These are phyloP conservation scores for Stephania cephalantha DNA, from an alignment of 164 flowering plant species.

Conservation along the genomic window DNA sequence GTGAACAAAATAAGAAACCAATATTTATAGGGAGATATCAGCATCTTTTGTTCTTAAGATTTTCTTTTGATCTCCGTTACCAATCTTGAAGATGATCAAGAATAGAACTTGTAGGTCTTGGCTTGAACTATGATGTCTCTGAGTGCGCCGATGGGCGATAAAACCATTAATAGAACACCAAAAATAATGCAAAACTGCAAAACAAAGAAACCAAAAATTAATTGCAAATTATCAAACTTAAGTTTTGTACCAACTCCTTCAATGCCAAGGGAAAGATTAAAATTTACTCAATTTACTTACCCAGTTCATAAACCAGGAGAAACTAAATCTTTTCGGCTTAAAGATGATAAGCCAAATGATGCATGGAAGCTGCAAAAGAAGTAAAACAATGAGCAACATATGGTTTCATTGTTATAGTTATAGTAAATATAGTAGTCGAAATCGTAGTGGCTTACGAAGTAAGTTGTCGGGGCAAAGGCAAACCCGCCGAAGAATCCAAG, in stretches of 20 bases:
- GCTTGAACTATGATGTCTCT: conserved; percentile 42
- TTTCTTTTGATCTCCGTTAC: not conserved
- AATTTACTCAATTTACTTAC: conserved; percentile 15
- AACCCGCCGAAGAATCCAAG: conserved; percentile 73
- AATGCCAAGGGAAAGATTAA: not conserved
- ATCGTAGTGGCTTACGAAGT: conserved; percentile 38
- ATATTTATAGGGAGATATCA: not conserved
- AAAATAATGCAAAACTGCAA: conserved; percentile 52
- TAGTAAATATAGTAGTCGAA: not conserved
- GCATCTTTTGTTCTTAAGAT: not conserved
- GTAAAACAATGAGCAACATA: not conserved
- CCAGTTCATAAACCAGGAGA: conserved; percentile 64
- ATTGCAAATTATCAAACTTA: not conserved
- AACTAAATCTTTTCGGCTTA: conserved; percentile 52
- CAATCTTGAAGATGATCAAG: conserved; percentile 19
- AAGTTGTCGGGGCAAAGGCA: conserved; percentile 62
- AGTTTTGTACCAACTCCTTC: not conserved
- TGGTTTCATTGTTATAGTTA: not conserved
- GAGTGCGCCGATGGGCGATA: conserved; percentile 63
- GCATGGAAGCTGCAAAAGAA: conserved; percentile 58
- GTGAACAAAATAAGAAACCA: not conserved
- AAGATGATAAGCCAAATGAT: conserved; percentile 56
- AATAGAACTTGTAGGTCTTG: conserved; percentile 42
- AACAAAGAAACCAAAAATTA: not conserved
- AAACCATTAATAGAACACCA: conserved; percentile 43